Evolutionary conservation across 257 asterid species (phyloP), one percentile per base, ranked within the genome.

Genomic region (Fraxinus anomala): DNA sequence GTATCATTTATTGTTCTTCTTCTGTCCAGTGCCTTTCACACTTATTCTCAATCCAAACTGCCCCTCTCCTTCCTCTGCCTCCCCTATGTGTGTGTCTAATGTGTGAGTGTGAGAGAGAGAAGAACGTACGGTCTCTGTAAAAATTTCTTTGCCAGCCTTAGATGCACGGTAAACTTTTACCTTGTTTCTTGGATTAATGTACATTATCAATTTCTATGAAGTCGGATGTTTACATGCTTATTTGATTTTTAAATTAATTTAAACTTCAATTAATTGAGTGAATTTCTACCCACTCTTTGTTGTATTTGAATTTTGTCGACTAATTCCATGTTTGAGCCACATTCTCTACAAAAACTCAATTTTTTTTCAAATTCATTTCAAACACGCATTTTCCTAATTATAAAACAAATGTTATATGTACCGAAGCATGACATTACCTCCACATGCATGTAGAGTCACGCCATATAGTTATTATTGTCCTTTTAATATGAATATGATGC

Each of bases 31-130:
- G 89, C 92, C 83, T 93, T 93, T 93, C 97, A 89, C 92, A 83
- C 96, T 89, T 84, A 89, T 90, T 93, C 97, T 91, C 80, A 88
- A 90, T 93, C 93, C 96, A 81, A 90, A 89, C 96, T 93, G 97
- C 92, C 93, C 88, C 69, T 63, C 69, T 63, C 31, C 69, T 24
- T 24, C 68, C 68, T 2, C 17, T 61, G 14, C 68, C 33, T 24
- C 24, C 3, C 11, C 24, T 21, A 42, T 56, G 13, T 54, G 65
- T 54, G 26, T 54, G 65, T 54, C 23, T 54, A 54, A 11, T 54
- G 26, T 54, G 26, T 56, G 67, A 5, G 12, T 17, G 66, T 6
- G 28, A 7, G 67, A 59, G 67, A 59, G 67, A 56, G 65, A 21
- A 59, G 30, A 59, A 59, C 23, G 67, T 59, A 59, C 67, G 67